phyloP scores from a whole-genome alignment of 1,284 basidiomycete genomes.

The Marasmius sp. region DNA sequence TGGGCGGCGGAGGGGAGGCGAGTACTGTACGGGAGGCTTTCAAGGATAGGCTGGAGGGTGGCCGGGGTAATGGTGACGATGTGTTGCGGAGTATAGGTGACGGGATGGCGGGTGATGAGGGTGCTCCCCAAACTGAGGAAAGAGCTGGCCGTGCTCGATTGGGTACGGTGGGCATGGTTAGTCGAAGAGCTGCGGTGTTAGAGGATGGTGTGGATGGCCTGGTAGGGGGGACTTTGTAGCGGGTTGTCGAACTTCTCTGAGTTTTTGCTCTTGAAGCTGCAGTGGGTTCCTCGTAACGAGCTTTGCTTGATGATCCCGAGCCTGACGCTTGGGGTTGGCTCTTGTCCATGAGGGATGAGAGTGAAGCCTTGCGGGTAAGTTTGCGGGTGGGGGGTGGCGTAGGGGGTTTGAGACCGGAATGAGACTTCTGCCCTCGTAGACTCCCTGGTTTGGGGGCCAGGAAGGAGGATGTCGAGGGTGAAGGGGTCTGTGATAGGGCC shows the following conservation, averaged over 20 bases:
- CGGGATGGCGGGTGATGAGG: slow-evolving; percentile 33
- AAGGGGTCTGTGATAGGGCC: slow-evolving; percentile 48
- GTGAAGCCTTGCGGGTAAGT: slow-evolving; percentile 70
- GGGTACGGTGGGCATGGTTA: slow-evolving; percentile 79
- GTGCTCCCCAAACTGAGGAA: slow-evolving; percentile 63
- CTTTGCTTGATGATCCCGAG: slow-evolving; percentile 44
- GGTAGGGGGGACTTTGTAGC: slow-evolving; percentile 70
- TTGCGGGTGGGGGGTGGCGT: slow-evolving; percentile 62
- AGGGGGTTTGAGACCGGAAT: slow-evolving; percentile 71
- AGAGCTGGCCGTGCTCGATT: slow-evolving; percentile 73
- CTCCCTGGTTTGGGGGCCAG: slow-evolving; percentile 66
- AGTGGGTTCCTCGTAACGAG: slow-evolving; percentile 71
- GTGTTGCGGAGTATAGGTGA: slow-evolving; percentile 41
- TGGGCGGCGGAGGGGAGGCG: slow-evolving; percentile 49
- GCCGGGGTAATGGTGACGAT: slow-evolving; percentile 59
- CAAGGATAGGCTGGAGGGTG: slow-evolving; percentile 46
- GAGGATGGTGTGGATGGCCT: slow-evolving; percentile 76
- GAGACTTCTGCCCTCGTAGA: slow-evolving; percentile 78
- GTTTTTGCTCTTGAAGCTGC: slow-evolving; percentile 75
- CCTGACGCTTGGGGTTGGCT: slow-evolving; percentile 55
- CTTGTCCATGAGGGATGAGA: slow-evolving; percentile 70
- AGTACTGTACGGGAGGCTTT: slow-evolving; percentile 27
- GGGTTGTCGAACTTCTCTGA: slow-evolving; percentile 61
- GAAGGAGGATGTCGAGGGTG: slow-evolving; percentile 51
- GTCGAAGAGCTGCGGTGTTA: slow-evolving; percentile 68